Evolutionary conservation across 2,329 filamentous ascomycete genomes (phyloP).

Genomic region (Bipolaris gigantea): DNA sequence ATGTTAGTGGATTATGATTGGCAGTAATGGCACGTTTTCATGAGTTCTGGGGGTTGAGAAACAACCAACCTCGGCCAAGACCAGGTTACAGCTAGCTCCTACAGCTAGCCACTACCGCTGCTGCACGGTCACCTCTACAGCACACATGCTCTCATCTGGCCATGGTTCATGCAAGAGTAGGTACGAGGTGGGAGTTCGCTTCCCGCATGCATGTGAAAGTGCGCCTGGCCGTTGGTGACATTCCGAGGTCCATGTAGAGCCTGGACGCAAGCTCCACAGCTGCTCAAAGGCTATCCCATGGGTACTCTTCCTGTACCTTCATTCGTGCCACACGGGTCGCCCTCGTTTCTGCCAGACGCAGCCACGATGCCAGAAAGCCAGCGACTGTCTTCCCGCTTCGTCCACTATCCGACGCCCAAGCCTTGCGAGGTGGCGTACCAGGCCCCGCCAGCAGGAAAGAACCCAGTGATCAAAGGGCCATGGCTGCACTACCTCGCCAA

Average conservation of each 20-base stretch:
- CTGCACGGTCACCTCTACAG: no score
- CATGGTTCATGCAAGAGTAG: no score
- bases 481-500: conserved; percentile 64
- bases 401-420: conserved; percentile 43
- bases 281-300: not conserved
- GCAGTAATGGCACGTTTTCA: no score
- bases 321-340: not conserved
- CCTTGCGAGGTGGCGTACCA: conserved; percentile 39
- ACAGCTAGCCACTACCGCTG: no score
- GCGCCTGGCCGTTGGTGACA: not conserved
- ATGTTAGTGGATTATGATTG: no score
- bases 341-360: not conserved
- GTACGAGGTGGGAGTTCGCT: no score
- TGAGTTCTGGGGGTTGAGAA: no score
- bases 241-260: conserved; percentile 5
- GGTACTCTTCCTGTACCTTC: not conserved
- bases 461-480: conserved; percentile 70
- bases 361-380: conserved; percentile 28
- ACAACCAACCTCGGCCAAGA: no score
- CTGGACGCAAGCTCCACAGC: not conserved
- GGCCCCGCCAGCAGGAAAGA: conserved; percentile 50
- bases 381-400: conserved; percentile 26
- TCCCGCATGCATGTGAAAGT: not conserved
- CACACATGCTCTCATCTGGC: no score
- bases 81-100: no score